Evolutionary conservation across 2,329 filamentous ascomycete genomes (phyloP).

Genomic region (Verticillium tricorpus): DNA sequence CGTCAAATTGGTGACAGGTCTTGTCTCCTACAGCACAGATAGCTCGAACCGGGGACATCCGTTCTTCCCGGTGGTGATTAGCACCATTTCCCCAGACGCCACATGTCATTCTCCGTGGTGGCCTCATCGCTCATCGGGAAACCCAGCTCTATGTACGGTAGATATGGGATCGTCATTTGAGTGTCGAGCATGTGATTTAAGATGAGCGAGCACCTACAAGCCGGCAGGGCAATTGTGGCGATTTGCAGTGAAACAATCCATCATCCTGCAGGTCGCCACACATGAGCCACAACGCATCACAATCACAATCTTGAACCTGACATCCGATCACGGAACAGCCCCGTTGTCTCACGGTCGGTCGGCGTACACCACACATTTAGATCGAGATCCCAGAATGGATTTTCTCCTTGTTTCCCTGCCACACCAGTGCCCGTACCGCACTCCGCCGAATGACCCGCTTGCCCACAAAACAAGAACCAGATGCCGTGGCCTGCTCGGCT

Average conservation of each 20-base stretch:
- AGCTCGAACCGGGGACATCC: too few relatives aligned
- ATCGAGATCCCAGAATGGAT: not conserved
- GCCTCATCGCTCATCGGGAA: not conserved
- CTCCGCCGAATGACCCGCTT: not conserved
- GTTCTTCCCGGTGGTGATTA: not conserved
- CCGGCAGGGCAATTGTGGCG: not conserved
- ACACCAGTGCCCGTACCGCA: not conserved
- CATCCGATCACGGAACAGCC: not conserved
- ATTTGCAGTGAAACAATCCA: not conserved
- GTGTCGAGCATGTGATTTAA: too few relatives aligned
- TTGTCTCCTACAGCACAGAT: not conserved
- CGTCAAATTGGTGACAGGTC: not conserved
- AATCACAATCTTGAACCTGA: not conserved
- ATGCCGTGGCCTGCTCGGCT: not conserved
- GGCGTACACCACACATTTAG: too few relatives aligned
- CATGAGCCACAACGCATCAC: not conserved
- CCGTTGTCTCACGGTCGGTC: too few relatives aligned
- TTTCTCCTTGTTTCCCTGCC: not conserved
- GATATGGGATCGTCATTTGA: too few relatives aligned
- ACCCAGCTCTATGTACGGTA: not conserved
- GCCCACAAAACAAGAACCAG: not conserved
- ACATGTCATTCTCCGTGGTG: not conserved
- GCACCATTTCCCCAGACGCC: not conserved
- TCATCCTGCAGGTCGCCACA: too few relatives aligned
- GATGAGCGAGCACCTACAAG: too few relatives aligned